Conservation (phyloP, 2,329 filamentous ascomycete genomes). For the Colletotrichum sp. region DNA sequence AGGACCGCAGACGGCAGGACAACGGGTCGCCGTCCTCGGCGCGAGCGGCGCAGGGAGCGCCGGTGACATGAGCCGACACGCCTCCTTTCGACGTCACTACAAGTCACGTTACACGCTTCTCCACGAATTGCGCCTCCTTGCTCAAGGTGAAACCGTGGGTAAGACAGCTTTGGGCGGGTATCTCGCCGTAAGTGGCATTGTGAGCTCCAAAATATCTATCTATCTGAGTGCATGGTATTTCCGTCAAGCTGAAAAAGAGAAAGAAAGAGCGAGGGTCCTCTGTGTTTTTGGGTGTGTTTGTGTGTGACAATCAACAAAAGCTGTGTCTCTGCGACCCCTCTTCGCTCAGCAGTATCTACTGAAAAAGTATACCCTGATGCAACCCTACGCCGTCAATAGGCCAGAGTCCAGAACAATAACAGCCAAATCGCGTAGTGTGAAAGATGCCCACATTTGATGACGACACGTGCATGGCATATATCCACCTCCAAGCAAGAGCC, state of each 20-base stretch:
- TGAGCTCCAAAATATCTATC: background rate
- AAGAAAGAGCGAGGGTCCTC: background rate
- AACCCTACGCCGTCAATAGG: background rate
- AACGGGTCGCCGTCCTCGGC: background rate
- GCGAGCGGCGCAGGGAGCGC: background rate
- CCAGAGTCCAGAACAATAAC: background rate
- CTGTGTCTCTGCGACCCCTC: background rate
- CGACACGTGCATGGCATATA: background rate
- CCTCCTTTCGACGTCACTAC: background rate
- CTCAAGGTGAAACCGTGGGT: slow-evolving; percentile 1
- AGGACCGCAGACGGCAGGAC: background rate
- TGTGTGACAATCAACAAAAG: background rate
- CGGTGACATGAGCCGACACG: background rate
- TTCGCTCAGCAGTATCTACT: slow-evolving; percentile 4
- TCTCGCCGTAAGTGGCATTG: background rate
- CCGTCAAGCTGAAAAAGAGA: background rate
- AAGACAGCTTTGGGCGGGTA: background rate
- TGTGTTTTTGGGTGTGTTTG: background rate
- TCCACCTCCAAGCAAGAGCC: background rate
- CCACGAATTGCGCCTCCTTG: background rate
- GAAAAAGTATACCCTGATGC: background rate
- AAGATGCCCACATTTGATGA: background rate
- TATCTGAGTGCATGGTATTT: slow-evolving; percentile 9
- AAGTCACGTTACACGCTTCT: background rate
- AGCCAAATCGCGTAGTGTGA: background rate